Conservation (phyloP, 805 yeast genomes). For the Myxozyma vanderwaltii region DNA sequence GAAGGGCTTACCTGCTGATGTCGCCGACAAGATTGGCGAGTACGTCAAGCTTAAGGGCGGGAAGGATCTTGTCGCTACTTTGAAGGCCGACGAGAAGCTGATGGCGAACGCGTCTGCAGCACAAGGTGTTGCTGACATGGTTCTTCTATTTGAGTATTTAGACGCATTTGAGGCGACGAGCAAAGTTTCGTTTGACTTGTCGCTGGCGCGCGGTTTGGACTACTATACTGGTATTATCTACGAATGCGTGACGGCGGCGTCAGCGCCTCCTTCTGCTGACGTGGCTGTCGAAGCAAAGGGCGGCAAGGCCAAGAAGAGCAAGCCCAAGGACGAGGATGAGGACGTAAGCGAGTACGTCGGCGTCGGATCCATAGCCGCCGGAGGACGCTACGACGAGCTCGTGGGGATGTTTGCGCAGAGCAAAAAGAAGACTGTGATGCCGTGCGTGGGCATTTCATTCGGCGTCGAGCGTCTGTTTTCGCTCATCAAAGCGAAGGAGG, state of each 20-base stretch:
- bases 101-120: constrained; percentile 70
- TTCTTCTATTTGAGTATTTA: constrained; percentile 68
- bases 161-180: constrained; percentile 76
- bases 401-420: constrained; percentile 94
- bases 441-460: constrained; percentile 96
- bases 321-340: constrained; percentile 48
- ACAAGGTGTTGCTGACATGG: constrained; percentile 81
- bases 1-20: constrained; percentile 85
- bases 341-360: constrained; percentile 97
- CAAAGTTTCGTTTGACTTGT: constrained; percentile 79
- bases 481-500: constrained; percentile 74
- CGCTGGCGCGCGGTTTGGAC: constrained; percentile 95
- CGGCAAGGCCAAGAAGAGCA: constrained; percentile 40
- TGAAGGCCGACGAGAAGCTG: constrained; percentile 61
- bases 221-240: constrained; percentile 96
- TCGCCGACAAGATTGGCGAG: constrained; percentile 90
- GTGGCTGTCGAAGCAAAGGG: constrained; percentile 37
- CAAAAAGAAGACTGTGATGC: constrained; percentile 76
- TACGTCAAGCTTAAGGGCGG: constrained; percentile 82
- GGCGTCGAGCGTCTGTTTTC: constrained; percentile 97
- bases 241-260: constrained; percentile 92
- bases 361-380: constrained; percentile 97
- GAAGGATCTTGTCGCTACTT: constrained; percentile 50
- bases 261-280: constrained; percentile 66
- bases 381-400: constrained; percentile 95